Percentiles rank a stretch among this genome's conserved stretches.
These are phyloP conservation scores for Neoboletus brunneissimus DNA, from an alignment of 768 basidiomycete genomes.

Conservation along the genomic window DNA sequence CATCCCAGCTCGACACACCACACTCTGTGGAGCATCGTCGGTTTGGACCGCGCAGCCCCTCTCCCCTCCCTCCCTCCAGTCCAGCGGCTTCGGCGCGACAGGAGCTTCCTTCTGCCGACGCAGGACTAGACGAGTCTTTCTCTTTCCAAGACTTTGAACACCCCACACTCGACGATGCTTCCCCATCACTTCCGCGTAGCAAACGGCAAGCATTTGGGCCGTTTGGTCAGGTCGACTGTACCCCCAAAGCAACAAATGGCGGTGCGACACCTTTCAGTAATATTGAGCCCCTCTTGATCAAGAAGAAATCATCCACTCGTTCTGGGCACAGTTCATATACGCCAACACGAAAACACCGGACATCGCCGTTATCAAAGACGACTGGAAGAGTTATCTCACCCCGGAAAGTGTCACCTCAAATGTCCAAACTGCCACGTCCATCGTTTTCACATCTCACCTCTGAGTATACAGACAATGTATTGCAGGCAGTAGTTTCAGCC, in stretches of 20 bases:
- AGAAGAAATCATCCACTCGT: conserved; percentile 74
- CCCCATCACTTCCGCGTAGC: conserved; percentile 60
- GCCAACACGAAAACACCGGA: conserved; percentile 39
- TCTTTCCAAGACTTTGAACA: conserved; percentile 26
- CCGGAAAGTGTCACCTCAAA: conserved; percentile 55
- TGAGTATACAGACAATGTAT: conserved; percentile 45
- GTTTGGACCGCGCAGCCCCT: conserved; percentile 72
- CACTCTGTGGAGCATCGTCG: conserved; percentile 58
- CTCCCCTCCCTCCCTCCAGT: conserved; percentile 58
- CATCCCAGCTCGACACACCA: conserved; percentile 45
- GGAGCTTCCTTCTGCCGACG: conserved; percentile 44
- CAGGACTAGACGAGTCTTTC: conserved; percentile 42
- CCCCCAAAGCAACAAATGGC: conserved; percentile 43
- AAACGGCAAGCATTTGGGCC: conserved; percentile 66
- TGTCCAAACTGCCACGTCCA: conserved; percentile 33
- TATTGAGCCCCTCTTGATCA: conserved; percentile 80
- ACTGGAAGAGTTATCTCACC: conserved; percentile 46
- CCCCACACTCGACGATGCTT: conserved; percentile 29
- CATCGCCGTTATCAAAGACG: conserved; percentile 51
- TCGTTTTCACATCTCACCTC: conserved; percentile 24
- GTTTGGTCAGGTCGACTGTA: conserved; percentile 49
- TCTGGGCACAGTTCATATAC: conserved; percentile 38
- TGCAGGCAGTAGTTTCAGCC: conserved; percentile 50
- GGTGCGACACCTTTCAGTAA: conserved; percentile 38
- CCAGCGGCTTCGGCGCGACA: conserved; percentile 23